Evolutionary conservation across 768 basidiomycete genomes (phyloP).

Genomic region (Cystofilobasidium capitatum): DNA sequence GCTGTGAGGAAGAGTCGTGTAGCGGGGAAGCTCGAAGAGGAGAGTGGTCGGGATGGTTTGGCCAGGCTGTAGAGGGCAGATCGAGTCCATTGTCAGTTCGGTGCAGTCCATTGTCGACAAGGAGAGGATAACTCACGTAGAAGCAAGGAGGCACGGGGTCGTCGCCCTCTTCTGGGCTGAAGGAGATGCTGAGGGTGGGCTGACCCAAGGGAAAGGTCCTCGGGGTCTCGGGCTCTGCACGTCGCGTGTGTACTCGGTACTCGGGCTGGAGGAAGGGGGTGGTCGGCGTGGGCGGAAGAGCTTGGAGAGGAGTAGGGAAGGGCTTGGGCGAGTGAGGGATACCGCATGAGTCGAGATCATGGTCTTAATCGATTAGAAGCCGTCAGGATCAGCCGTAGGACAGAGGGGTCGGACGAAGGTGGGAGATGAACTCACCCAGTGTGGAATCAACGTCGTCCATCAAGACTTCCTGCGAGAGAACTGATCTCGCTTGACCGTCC

Average conservation of each 20-base stretch:
- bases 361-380: neutral
- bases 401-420: no score
- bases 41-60: conserved; percentile 26
- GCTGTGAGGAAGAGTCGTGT: conserved; percentile 20
- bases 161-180: conserved; percentile 22
- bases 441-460: neutral
- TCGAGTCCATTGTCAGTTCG: neutral
- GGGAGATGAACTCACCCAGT: neutral
- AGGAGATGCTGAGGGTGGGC: conserved; percentile 13
- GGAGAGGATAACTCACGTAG: conserved; percentile 4
- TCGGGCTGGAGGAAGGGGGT: neutral
- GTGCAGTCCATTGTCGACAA: neutral
- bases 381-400: neutral
- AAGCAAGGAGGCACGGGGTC: conserved; percentile 21
- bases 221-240: neutral
- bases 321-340: neutral
- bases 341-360: neutral
- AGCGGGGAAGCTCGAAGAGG: conserved; percentile 25
- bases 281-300: neutral
- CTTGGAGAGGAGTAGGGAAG: neutral
- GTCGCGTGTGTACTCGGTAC: neutral
- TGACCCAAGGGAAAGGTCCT: conserved; percentile 23
- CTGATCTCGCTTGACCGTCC: neutral
- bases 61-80: conserved; percentile 9
- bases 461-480: neutral